Evolutionary conservation across 805 yeast genomes (phyloP).

Genomic region (Starmera pachycereana): DNA sequence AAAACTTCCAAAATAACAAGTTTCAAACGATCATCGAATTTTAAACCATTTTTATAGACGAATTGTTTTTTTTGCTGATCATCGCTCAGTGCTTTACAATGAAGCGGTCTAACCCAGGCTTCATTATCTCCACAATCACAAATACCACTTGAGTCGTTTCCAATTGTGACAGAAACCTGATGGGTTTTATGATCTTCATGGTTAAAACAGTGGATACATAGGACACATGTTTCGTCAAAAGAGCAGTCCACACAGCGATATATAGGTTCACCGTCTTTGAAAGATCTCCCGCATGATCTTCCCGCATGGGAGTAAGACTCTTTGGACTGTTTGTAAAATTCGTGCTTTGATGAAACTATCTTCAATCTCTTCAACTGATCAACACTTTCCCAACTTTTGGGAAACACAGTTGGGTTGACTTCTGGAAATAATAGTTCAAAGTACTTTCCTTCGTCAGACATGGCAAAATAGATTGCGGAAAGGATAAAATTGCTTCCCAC

Average conservation of each 20-base stretch:
- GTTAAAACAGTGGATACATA: constrained; percentile 67
- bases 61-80: constrained; percentile 9
- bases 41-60: constrained; percentile 9
- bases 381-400: constrained; percentile 3
- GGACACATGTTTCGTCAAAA: constrained; percentile 66
- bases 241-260: constrained; percentile 73
- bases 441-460: constrained; percentile 29
- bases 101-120: constrained; percentile 44
- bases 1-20: constrained; percentile 17
- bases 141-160: constrained; percentile 42
- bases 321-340: not conserved
- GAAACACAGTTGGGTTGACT: not conserved
- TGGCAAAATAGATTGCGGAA: constrained; percentile 18
- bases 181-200: constrained; percentile 59
- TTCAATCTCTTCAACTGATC: not conserved
- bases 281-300: constrained; percentile 60
- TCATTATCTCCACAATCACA: constrained; percentile 69
- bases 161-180: constrained; percentile 42
- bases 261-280: constrained; percentile 52
- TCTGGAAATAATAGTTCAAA: constrained; percentile 26
- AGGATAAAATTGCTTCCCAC: not conserved
- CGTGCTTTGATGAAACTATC: not conserved
- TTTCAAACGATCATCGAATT: not conserved
- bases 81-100: constrained; percentile 32
- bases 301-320: constrained; percentile 30